Base-by-base conservation (phyloP, 2,329 filamentous ascomycete genomes). In the Fusarium irregulare region DNA sequence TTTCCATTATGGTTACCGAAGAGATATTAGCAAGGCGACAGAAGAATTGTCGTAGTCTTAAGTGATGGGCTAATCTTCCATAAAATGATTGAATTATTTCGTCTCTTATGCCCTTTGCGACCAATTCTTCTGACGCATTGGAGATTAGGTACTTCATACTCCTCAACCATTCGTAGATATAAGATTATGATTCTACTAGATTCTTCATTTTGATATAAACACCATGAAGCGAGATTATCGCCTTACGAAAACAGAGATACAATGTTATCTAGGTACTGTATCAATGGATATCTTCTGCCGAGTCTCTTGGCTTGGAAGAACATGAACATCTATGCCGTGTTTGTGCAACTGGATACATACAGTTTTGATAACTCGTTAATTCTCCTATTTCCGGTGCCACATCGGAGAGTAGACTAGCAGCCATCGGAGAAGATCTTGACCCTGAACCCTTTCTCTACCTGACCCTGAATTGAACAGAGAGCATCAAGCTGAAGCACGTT, bases 401-500 rank as follows among this genome's bases (percentile, higher is more conserved):
- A 51, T 27, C 23, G 40, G 46, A 56, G 40, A 60, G 49, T 55
- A 41, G 20, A 46, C 25, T 30, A 60, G 7, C 14, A 64, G 7
- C n/a, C 45, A 57, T 48, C 46, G 54, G 64, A 56, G 51, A 57
- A 60, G 60, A 48, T 23, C 37, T 62, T 55, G 63, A 54, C 45
- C 51, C 45, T 55, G 28, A 55, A 27, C 41, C 18, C 34, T 37
- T 37, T 37, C 34, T 37, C 34, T n/a, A 12, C 34, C 30, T 41
- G 48, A 51, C 23, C 49, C 32, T 51, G 49, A 51, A 25, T 23
- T 64, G 45, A 69, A 68, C 56, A 30, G 49, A 51, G 57, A 69
- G 41, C 30, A 65, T 27, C 40, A 45, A 45, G 28, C 51, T 48
- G 48, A 60, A 54, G 66, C 66, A 64, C 46, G 67, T 71, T 71